phyloP scores from a whole-genome alignment of 352 stramenopile genomes.

The Phytophthora foliorum region DNA sequence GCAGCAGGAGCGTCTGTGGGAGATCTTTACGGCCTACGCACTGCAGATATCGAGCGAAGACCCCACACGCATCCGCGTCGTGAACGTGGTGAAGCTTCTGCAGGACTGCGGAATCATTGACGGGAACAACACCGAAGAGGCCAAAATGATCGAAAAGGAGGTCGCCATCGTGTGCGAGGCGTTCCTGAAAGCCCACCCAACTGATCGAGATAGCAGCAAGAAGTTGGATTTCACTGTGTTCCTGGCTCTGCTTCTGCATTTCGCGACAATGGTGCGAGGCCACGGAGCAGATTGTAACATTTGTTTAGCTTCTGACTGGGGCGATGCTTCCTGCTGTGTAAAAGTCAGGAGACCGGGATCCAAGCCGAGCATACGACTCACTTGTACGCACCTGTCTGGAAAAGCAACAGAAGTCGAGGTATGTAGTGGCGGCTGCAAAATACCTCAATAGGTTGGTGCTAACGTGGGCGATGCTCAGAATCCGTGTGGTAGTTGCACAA shows the following conservation, averaged over 20 bases:
- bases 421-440: neutral
- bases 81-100: conserved; percentile 77
- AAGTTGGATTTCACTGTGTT: conserved; percentile 82
- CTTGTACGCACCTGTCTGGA: conserved; percentile 75
- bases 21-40: conserved; percentile 82
- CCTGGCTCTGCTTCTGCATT: conserved; percentile 69
- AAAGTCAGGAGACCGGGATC: conserved; percentile 65
- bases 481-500: conserved; percentile 50
- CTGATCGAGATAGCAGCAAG: conserved; percentile 65
- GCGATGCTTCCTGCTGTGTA: neutral
- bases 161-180: conserved; percentile 82
- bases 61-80: conserved; percentile 73
- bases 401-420: conserved; percentile 70
- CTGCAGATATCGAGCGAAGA: conserved; percentile 84
- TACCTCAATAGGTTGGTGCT: neutral
- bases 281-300: neutral
- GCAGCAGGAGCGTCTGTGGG: conserved; percentile 81
- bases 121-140: conserved; percentile 52
- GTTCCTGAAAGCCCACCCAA: conserved; percentile 70
- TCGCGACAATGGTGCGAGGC: conserved; percentile 68
- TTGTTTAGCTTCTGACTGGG: neutral
- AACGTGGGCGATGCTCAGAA: conserved; percentile 28
- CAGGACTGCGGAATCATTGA: conserved; percentile 85
- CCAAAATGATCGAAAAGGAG: conserved; percentile 77
- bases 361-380: conserved; percentile 65